Conservation (phyloP, 2,329 filamentous ascomycete species). For the Xylaria sp. region DNA sequence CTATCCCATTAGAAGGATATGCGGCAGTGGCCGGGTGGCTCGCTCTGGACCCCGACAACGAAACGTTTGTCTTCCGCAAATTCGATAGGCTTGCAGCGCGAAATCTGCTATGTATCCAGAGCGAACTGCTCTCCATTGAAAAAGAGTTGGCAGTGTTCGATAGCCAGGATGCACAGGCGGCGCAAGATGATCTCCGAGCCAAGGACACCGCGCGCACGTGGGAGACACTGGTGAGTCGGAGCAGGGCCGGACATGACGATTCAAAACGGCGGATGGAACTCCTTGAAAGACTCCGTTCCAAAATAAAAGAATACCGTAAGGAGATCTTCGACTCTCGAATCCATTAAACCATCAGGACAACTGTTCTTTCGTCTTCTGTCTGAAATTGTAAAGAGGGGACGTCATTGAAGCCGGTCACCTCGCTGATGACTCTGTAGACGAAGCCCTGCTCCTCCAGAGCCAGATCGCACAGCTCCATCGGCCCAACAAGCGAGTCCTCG, state of each 20-base stretch:
- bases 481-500: slow-evolving; percentile 22
- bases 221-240: slow-evolving; percentile 23
- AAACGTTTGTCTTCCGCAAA: slow-evolving; percentile 29
- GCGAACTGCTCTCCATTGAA: slow-evolving; percentile 25
- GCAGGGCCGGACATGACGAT: background rate
- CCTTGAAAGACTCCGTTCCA: background rate
- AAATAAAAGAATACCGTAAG: slow-evolving; percentile 26
- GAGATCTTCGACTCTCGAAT: no score
- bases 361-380: no score
- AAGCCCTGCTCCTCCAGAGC: slow-evolving; percentile 32
- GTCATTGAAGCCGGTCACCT: background rate
- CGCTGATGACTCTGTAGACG: slow-evolving; percentile 13
- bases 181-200: slow-evolving; percentile 15
- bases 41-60: slow-evolving; percentile 24
- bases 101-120: slow-evolving; percentile 29
- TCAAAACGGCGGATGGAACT: slow-evolving; percentile 12
- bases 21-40: slow-evolving; percentile 25
- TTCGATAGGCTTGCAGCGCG: slow-evolving; percentile 27
- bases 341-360: no score
- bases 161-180: background rate
- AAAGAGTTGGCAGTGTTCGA: slow-evolving; percentile 7
- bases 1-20: slow-evolving; percentile 13
- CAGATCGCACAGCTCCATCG: slow-evolving; percentile 22
- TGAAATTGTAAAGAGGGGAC: no score
- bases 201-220: slow-evolving; percentile 16